A percentile compares a stretch with the other conserved stretches of the same genome.
These are phyloP conservation scores for Rhizoctonia solani DNA, from an alignment of 1,284 basidiomycete species.

Conservation along the genomic window DNA sequence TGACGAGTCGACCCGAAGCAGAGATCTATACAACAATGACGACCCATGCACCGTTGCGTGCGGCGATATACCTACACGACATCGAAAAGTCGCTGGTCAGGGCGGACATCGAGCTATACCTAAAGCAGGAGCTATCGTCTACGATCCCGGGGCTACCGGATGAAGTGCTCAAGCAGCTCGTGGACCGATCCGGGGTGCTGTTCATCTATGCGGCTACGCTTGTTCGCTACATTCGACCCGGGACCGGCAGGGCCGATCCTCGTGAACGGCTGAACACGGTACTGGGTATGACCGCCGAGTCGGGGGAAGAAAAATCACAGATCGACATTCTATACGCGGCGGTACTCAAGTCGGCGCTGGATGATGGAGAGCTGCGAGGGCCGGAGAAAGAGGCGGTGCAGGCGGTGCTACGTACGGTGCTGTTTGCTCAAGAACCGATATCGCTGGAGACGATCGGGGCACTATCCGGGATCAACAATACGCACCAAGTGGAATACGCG, in stretches of 20 bases:
- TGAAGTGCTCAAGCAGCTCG: slow-evolving; percentile 4
- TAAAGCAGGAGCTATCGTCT: neutral
- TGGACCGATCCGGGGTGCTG: slow-evolving; percentile 12
- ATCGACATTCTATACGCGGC: slow-evolving; percentile 1
- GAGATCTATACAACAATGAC: neutral
- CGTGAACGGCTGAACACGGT: neutral
- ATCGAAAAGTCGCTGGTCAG: slow-evolving; percentile 15
- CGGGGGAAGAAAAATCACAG: neutral
- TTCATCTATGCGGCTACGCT: slow-evolving; percentile 36
- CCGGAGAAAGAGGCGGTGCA: neutral
- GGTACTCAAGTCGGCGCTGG: neutral
- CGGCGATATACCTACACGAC: neutral
- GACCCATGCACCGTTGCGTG: neutral
- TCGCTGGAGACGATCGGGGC: neutral
- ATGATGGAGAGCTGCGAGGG: neutral
- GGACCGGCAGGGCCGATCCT: neutral
- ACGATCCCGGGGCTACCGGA: slow-evolving; percentile 4
- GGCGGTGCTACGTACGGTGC: neutral
- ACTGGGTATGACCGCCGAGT: neutral
- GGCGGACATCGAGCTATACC: neutral
- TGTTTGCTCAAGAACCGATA: neutral
- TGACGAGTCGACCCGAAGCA: neutral
- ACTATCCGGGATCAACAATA: neutral
- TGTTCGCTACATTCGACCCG: slow-evolving; percentile 12
- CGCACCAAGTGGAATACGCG: neutral